Base-by-base conservation (phyloP, 805 yeast genomes). In the Sugiyamaella chiloensis region DNA sequence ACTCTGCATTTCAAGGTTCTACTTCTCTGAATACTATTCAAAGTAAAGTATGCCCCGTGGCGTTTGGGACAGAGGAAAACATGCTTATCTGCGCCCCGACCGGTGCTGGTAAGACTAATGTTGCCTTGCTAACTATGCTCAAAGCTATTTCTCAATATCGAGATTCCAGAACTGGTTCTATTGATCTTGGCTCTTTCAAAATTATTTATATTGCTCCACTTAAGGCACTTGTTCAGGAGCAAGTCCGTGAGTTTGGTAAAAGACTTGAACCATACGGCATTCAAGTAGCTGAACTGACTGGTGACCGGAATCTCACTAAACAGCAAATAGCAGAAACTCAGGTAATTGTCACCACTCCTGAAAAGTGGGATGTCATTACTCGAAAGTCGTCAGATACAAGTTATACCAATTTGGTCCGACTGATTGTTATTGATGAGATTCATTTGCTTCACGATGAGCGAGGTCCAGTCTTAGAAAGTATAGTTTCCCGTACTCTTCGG, bases 81-180 rank as follows among this genome's bases (percentile, higher is more conserved):
- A 62, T 93, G 32, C 68, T 91, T 14, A 70, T 91, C 56, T 91
- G 98, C 74, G 98, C 99, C 1, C 99, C 99, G 5, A 91, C 99
- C 0, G 99, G 99, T 70, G 96, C 96, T 2, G 99, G 99, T 69
- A 91, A 91, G 63, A 91, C 99, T 19, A 93, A 93, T 63, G 96
- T 93, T 24, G 99, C 99, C 0, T 79, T 93, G 82, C 66, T 93
- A 40, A 72, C 96, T 0, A 74, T 87, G 3, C 69, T 90, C n/a
- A 68, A 83, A 42, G 71, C 85, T 0, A 61, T 90, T 17, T 68
- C 78, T 0, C 74, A 81, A 41, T 77, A 67, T 60, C 69, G 83
- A 58, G 67, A 73, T 40, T 59, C 59, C 3, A 60, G 16, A 11
- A 68, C 73, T 24, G 84, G 83, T 0, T 66, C 71, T n/a, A 63